Conservation (phyloP, 106 monocot genomes). For the Xerophyta viscosa region DNA sequence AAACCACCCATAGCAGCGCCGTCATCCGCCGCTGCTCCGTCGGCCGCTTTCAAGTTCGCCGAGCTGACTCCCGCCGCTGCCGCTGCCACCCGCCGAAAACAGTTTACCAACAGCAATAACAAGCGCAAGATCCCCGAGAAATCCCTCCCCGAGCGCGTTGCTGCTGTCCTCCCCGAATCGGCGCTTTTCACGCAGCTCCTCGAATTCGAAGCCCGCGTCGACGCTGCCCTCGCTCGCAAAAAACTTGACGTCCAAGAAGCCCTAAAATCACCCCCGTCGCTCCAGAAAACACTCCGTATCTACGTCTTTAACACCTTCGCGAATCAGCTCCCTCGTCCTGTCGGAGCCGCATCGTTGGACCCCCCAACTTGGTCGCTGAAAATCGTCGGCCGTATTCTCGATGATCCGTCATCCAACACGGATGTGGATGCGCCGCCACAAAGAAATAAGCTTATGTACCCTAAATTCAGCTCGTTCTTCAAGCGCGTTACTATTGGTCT, state of each 20-base stretch:
- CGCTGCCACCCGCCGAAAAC: neutral
- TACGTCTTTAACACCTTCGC: constrained; percentile 91
- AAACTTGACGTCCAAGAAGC: constrained; percentile 93
- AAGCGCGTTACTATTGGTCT: constrained; percentile 58
- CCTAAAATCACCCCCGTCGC: constrained; percentile 58
- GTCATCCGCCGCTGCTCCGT: constrained; percentile 15
- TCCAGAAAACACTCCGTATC: constrained; percentile 77
- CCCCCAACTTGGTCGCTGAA: constrained; percentile 88
- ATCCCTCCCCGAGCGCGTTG: constrained; percentile 87
- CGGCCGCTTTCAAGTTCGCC: constrained; percentile 29
- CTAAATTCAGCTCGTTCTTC: constrained; percentile 90
- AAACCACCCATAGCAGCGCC: neutral
- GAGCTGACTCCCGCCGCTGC: constrained; percentile 77
- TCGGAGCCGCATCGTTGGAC: constrained; percentile 35
- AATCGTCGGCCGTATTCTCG: constrained; percentile 73
- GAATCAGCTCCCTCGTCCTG: constrained; percentile 52
- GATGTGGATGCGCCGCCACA: constrained; percentile 36
- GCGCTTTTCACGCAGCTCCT: constrained; percentile 90
- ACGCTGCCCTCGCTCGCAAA: constrained; percentile 76
- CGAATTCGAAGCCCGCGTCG: constrained; percentile 85
- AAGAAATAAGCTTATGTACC: constrained; percentile 55
- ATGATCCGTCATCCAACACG: constrained; percentile 40
- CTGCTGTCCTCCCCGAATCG: constrained; percentile 86
- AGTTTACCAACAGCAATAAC: constrained; percentile 37
- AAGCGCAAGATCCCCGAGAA: constrained; percentile 96